A percentile compares a stretch with the other conserved stretches of the same genome.
Evolutionary conservation across 2,329 filamentous ascomycete species (phyloP).

Genomic region (Trichophyton schoenleinii): DNA sequence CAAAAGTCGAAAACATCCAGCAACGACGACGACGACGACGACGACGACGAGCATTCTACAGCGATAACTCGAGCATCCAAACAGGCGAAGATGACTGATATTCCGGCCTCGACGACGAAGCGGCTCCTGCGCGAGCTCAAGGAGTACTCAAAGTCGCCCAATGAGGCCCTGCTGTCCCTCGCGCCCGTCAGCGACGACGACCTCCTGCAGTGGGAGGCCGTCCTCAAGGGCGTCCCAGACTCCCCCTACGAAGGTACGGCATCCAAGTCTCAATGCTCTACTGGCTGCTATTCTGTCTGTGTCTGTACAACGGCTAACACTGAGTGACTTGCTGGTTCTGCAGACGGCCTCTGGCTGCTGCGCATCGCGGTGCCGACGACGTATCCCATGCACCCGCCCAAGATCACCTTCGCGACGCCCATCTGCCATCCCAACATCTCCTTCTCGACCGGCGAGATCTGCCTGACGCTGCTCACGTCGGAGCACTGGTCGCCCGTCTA

Average conservation of each 20-base stretch:
- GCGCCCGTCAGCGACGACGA: conserved; percentile 46
- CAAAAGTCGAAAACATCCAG: neutral
- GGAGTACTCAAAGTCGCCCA: conserved; percentile 44
- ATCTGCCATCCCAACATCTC: conserved; percentile 75
- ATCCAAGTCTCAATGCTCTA: neutral
- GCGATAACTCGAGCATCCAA: neutral
- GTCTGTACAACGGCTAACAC: neutral
- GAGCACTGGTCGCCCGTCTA: conserved; percentile 75
- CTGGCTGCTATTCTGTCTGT: too few species aligned
- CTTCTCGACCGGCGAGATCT: conserved; percentile 73
- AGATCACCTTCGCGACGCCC: conserved; percentile 67
- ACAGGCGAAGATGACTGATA: conserved; percentile 3
- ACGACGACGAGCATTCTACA: too few species aligned
- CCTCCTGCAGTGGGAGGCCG: conserved; percentile 47
- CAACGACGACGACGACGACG: neutral
- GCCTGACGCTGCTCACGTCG: conserved; percentile 67
- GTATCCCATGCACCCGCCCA: conserved; percentile 70
- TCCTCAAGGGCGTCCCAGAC: conserved; percentile 46
- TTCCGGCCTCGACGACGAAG: conserved; percentile 36
- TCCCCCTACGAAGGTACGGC: conserved; percentile 48
- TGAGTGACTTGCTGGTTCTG: neutral
- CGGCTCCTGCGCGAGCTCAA: conserved; percentile 51
- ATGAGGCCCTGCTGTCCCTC: conserved; percentile 44
- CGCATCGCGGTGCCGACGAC: conserved; percentile 59
- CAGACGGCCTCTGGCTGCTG: conserved; percentile 71